Evolutionary conservation across 441 rosid genomes (phyloP).

Genomic region (Brassica hybrid): DNA sequence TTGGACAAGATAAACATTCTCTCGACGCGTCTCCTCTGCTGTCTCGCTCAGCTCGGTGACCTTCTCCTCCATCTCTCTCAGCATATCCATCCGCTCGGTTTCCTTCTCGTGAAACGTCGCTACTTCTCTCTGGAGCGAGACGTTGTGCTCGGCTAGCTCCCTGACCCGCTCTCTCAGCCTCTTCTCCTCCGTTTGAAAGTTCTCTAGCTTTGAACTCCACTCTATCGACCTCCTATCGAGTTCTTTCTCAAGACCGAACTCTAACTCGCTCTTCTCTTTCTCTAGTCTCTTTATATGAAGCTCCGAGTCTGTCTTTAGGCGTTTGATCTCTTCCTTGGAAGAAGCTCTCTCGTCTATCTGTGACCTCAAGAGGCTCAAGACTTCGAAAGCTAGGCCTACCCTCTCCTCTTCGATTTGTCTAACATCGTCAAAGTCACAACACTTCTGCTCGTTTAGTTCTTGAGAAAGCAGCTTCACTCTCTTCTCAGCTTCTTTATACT

Average conservation of each 20-base stretch:
- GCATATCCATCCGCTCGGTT: slow-evolving; percentile 57
- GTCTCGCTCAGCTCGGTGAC: slow-evolving; percentile 55
- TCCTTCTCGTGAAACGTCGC: slow-evolving; percentile 75
- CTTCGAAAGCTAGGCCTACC: slow-evolving; percentile 71
- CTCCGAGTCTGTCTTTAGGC: slow-evolving; percentile 55
- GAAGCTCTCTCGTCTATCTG: slow-evolving; percentile 48
- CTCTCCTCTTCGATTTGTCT: slow-evolving; percentile 65
- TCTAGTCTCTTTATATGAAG: slow-evolving; percentile 57
- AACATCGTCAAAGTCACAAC: slow-evolving; percentile 57
- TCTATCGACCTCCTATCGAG: slow-evolving; percentile 90
- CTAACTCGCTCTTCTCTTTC: slow-evolving; percentile 80
- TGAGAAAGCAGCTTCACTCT: slow-evolving; percentile 67
- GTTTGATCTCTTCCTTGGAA: slow-evolving; percentile 59
- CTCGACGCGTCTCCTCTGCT: slow-evolving; percentile 54
- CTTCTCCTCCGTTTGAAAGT: slow-evolving; percentile 71
- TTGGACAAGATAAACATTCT: slow-evolving; percentile 54
- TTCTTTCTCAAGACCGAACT: slow-evolving; percentile 79
- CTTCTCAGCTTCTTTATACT: slow-evolving; percentile 72
- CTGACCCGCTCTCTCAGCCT: slow-evolving; percentile 89
- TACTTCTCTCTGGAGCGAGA: slow-evolving; percentile 84
- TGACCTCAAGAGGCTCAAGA: slow-evolving; percentile 67
- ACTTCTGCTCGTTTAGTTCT: slow-evolving; percentile 60
- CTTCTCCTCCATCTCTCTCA: slow-evolving; percentile 57
- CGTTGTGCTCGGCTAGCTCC: slow-evolving; percentile 94
- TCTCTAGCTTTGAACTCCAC: slow-evolving; percentile 79